These are phyloP conservation scores for Atkinsonella texensis DNA, from an alignment of 2,329 filamentous ascomycete genomes.

Conservation along the genomic window DNA sequence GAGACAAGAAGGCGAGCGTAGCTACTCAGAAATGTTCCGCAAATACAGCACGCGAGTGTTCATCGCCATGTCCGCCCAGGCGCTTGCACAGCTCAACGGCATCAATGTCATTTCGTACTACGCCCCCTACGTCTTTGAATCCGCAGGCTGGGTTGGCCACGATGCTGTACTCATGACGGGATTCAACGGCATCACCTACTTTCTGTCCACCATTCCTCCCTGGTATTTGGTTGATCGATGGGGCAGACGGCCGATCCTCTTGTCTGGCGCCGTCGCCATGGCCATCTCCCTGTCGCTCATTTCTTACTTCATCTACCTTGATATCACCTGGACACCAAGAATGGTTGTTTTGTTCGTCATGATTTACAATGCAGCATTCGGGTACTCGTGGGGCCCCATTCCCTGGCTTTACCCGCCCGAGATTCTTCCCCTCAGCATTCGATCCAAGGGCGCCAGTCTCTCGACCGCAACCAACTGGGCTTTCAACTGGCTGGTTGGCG, in stretches of 20 bases:
- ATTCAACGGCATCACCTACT: constrained; percentile 82
- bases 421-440: constrained; percentile 90
- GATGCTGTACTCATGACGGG: constrained; percentile 93
- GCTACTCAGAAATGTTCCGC: constrained; percentile 89
- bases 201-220: constrained; percentile 83
- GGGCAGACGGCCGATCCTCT: constrained; percentile 78
- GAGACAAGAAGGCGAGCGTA: constrained; percentile 87
- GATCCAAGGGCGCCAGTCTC: constrained; percentile 91
- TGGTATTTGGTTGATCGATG: constrained; percentile 95
- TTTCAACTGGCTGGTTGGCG: constrained; percentile 94
- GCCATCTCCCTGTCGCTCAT: constrained; percentile 76
- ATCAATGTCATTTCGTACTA: constrained; percentile 99
- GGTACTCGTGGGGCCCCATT: constrained; percentile 90
- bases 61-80: constrained; percentile 97
- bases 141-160: constrained; percentile 88
- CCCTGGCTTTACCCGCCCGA: constrained; percentile 99
- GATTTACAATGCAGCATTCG: constrained; percentile 96
- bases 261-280: constrained; percentile 86
- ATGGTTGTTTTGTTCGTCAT: constrained; percentile 92
- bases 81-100: constrained; percentile 88
- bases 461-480: constrained; percentile 97
- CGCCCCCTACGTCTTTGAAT: constrained; percentile 90
- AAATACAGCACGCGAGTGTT: constrained; percentile 86
- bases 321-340: constrained; percentile 64
- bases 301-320: constrained; percentile 89